Base-by-base conservation (phyloP, 164 flowering plant species). In the Vitis rotundifolia region DNA sequence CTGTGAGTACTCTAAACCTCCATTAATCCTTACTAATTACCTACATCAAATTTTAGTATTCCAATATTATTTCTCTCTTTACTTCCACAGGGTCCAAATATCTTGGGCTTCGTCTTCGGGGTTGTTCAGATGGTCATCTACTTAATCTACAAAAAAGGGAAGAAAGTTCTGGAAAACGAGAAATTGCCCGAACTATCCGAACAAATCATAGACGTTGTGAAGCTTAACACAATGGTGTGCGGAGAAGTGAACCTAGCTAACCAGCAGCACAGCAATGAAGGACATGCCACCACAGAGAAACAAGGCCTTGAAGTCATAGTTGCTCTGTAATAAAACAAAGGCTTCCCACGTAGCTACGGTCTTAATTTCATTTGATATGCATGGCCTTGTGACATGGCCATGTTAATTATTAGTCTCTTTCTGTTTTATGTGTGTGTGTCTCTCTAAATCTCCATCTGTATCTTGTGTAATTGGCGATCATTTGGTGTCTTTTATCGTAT, bases 21-120 rank as follows among this genome's bases (percentile, higher is more conserved):
- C 18, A 19, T 26, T 22, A 63, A 57, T 49, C 37, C 8, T 31
- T 13, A 2, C 28, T n/a, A 52, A 19, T 8, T 6, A 37, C 44
- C 44, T 37, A 37, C 44, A 37, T 37, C 44, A 0, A 16, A 29
- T 31, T 31, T 26, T 31, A n/a, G 58, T 58, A 3, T 19, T 5
- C 49, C 53, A 61, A 4, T 48, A 15, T 13, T 69, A 9, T 58
- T 56, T 2, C n/a, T 3, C 22, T 28, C 7, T 44, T n/a, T 18
- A 19, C 2, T 14, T 12, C 3, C 3, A 57, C 76, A 90, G 94
- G 51, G 87, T 13, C 95, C 95, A 16, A 90, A 90, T 48, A 69
- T 84, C 8, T n/a, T 87, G 61, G 95, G 95, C 0, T 86, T 90
- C 70, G 19, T 76, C 67, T 86, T 88, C 9, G 95, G 95, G 0